phyloP scores from a whole-genome alignment of 441 rosid species.

The Erodium chrysanthum region DNA sequence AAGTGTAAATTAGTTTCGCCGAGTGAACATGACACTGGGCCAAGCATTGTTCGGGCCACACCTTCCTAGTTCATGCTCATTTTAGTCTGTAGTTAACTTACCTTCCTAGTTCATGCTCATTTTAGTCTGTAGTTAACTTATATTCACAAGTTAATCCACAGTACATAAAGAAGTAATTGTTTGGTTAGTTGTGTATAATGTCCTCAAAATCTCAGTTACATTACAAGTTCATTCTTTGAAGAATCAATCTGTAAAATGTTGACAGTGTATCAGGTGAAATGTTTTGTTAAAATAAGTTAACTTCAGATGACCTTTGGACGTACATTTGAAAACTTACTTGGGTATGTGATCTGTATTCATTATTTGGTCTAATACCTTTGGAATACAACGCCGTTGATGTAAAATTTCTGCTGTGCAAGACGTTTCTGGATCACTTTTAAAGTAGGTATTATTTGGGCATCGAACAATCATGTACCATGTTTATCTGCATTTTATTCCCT shows the following conservation, averaged over 20 bases:
- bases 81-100: neutral
- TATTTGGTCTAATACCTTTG: too few relatives aligned
- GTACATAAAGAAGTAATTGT: neutral
- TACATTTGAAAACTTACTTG: too few relatives aligned
- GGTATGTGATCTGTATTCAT: too few relatives aligned
- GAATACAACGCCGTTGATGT: too few relatives aligned
- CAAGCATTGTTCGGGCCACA: neutral
- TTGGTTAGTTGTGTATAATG: neutral
- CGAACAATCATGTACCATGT: too few relatives aligned
- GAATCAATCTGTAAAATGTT: neutral
- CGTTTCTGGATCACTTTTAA: neutral
- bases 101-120: neutral
- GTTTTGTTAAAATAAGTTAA: too few relatives aligned
- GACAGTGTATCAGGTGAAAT: neutral
- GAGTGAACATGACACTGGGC: neutral
- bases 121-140: neutral
- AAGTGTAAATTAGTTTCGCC: neutral
- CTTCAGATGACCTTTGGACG: too few relatives aligned
- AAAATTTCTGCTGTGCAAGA: too few relatives aligned
- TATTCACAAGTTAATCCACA: neutral
- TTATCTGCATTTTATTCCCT: too few relatives aligned
- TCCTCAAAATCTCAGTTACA: neutral
- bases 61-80: neutral
- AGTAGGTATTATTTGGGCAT: too few relatives aligned
- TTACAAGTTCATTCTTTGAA: neutral